Base-by-base conservation (phyloP, 805 yeast species). In the Grigorovia jiainica region DNA sequence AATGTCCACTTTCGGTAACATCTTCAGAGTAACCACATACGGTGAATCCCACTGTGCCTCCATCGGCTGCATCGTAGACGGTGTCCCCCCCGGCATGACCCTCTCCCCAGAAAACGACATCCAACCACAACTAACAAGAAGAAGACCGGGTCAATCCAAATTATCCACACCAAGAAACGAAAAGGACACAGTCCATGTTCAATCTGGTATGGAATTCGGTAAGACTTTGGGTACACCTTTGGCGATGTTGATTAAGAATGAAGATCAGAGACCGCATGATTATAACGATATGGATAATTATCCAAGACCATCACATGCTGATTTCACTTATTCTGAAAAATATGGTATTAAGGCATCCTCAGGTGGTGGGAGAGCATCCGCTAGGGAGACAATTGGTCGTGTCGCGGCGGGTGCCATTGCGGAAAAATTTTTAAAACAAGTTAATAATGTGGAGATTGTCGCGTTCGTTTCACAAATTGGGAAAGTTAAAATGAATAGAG, bases 391-490 rank as follows among this genome's bases (percentile, higher is more conserved):
- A 34, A 92, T 92, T 55, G 98, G 98, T 44, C 78, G 98, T 65
- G 98, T 92, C 41, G 97, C 97, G 38, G 97, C 97, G 7, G 97
- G 97, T 58, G 97, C 96, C 40, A 79, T 92, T 64, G 98, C 98
- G 39, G 98, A 92, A 65, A 90, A 89, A 67, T 80, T 86, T 49
- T 73, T 92, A 57, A 59, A 67, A 38, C 78, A 82, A 53, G 82
- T 84, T 42, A 79, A 82, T 58, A 75, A 76, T 45, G 92, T 92
- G 36, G 97, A 90, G 64, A 86, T 92, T 55, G 96, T 92, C 38
- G 98, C 97, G 0, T 92, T 92, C 65, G 97, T 90, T 18, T 77
- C 92, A n/a, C 82, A 85, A 46, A 95, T 92, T 48, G 98, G 98
- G 35, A 70, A 73, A 21, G 71, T 84, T 39, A 67, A 81, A 52